Evolutionary conservation across 2,329 filamentous ascomycete genomes (phyloP), one percentile per base, ranked within the genome.

Genomic region (Ophiostoma perfectum): DNA sequence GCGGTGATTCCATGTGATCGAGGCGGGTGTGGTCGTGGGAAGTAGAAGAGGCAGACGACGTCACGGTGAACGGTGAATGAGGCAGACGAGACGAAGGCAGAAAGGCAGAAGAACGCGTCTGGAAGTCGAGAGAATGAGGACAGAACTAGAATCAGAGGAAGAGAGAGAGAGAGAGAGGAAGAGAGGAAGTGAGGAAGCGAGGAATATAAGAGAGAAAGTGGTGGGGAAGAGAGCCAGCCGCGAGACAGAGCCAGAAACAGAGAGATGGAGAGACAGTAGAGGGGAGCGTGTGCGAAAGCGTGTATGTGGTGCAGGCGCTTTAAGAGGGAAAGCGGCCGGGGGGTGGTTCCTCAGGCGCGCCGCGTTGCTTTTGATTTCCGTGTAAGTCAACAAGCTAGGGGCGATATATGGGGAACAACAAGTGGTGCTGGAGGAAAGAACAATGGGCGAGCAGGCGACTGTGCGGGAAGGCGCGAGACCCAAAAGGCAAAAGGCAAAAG

Each of bases 361-460:
- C 63, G 60, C 60, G 60, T 63, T 64, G 63, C 41, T 47, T 45
- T 47, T 44, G 63, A 18, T 64, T 36, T 44, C 63, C 63, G 63
- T 64, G 63, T 64, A 64, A 64, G 63, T 64, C 63, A 64, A 64
- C 63, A 64, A 44, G 63, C 63, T 47, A 64, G 63, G 63, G 62
- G 62, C 62, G 62, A 45, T 44, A 64, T 36, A 64, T 63, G 60
- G 60, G n/a, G 60, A 63, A 63, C 60, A 63, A 63, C 60, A 63
- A 49, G 11, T 16, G 42, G 9, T 11, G 42, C 14, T 4, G 42
- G 12, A 52, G 49, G 49, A 52, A 27, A 52, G 49, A 27, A 18
- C 49, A 27, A 11, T 27, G n/a, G n/a, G 42, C 42, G 8, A 9
- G 2, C 12, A 44, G 8, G 2, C 42, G 12, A 44, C 27, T 27